A percentile compares a stretch with the other conserved stretches of the same genome.
Evolutionary conservation across 345 rosid species (phyloP).

Genomic region (Ceriops decandra): DNA sequence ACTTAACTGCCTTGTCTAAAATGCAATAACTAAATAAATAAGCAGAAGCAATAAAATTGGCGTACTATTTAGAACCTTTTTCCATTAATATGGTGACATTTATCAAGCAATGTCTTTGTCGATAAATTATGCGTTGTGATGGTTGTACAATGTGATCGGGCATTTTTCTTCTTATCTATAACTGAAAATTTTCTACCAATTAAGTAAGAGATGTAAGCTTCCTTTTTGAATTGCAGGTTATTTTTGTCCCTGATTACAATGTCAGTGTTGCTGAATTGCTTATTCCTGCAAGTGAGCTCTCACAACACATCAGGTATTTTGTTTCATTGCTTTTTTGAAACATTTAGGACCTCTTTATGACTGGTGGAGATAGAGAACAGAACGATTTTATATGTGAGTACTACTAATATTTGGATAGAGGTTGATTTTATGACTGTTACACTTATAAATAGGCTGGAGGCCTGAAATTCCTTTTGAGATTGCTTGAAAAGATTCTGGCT

Average conservation of each 20-base stretch:
- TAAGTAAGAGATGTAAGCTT: background rate
- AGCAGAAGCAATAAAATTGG: too few species aligned
- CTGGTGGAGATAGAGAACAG: background rate
- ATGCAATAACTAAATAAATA: too few species aligned
- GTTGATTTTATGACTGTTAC: background rate
- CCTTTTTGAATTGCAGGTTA: constrained; percentile 39
- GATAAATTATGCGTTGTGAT: background rate
- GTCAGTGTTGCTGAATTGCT: constrained; percentile 83
- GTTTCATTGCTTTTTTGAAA: too few species aligned
- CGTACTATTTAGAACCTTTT: background rate
- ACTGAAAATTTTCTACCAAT: background rate
- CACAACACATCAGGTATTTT: constrained; percentile 72
- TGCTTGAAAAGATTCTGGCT: too few species aligned
- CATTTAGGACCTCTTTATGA: background rate
- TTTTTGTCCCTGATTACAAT: constrained; percentile 77
- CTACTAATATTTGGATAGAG: background rate
- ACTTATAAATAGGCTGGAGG: too few species aligned
- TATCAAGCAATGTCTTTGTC: background rate
- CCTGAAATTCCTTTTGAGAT: too few species aligned
- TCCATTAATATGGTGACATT: background rate
- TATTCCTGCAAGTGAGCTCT: constrained; percentile 84
- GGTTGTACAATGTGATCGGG: background rate
- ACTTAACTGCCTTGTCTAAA: too few species aligned
- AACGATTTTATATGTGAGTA: background rate
- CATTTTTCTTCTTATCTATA: background rate